Conservation (phyloP, 2,329 filamentous ascomycete genomes). For the Cryphonectria naterciae region DNA sequence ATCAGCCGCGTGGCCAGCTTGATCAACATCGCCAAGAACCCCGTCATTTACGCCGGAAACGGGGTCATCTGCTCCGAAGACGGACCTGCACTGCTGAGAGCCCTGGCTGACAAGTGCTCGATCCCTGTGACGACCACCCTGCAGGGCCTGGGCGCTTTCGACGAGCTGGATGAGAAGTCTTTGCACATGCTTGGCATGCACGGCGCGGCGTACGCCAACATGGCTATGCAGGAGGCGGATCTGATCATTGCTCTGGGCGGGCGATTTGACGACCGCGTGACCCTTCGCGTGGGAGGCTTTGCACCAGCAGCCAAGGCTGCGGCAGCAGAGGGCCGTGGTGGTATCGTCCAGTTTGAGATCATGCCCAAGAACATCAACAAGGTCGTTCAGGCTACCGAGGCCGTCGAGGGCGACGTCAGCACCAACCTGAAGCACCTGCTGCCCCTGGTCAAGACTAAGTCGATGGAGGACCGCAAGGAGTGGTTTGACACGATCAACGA, state of each 20-base stretch:
- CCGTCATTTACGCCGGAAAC: constrained; percentile 92
- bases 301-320: constrained; percentile 86
- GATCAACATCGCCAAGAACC: constrained; percentile 89
- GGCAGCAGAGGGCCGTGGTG: constrained; percentile 81
- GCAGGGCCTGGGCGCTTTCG: constrained; percentile 88
- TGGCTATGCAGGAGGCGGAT: constrained; percentile 96
- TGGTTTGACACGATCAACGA: constrained; percentile 89
- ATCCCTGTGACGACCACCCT: constrained; percentile 97
- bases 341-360: constrained; percentile 97
- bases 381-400: constrained; percentile 94
- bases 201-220: constrained; percentile 94
- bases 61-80: constrained; percentile 81
- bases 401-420: constrained; percentile 89
- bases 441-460: constrained; percentile 67
- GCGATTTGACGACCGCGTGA: constrained; percentile 96
- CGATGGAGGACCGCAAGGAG: constrained; percentile 69
- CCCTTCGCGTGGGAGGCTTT: constrained; percentile 79
- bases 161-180: constrained; percentile 91
- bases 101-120: constrained; percentile 85
- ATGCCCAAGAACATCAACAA: constrained; percentile 99
- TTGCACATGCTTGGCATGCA: constrained; percentile 99
- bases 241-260: constrained; percentile 92
- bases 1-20: constrained; percentile 79
- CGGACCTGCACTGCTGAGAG: constrained; percentile 77
- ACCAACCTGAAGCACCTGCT: constrained; percentile 77